phyloP scores from a whole-genome alignment of 2,329 filamentous ascomycete genomes.

The Chaetomiaceae sp. region DNA sequence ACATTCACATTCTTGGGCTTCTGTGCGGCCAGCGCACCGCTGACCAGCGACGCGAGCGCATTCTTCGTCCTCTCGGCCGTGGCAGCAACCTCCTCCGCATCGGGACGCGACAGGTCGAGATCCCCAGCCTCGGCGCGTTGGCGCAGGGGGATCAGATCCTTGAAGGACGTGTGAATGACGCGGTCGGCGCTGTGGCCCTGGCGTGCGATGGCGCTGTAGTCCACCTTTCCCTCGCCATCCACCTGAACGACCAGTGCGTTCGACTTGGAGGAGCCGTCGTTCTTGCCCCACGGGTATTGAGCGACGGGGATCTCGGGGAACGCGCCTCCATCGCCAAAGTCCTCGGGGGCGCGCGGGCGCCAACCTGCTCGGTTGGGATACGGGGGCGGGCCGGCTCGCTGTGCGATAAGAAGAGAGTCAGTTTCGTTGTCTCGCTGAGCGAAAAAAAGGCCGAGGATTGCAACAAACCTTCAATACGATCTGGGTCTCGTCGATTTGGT shows the following conservation, averaged over 20 bases:
- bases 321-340: constrained; percentile 93
- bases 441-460: too few relatives aligned
- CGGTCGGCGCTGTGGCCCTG: constrained; percentile 80
- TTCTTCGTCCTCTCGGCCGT: constrained; percentile 85
- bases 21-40: constrained; percentile 82
- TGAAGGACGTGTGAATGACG: constrained; percentile 92
- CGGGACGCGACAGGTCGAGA: constrained; percentile 78
- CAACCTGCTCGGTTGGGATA: constrained; percentile 87
- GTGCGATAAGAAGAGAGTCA: constrained; percentile 24
- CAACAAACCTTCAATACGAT: constrained; percentile 66
- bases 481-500: constrained; percentile 78
- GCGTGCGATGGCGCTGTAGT: constrained; percentile 91
- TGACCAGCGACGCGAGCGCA: constrained; percentile 76
- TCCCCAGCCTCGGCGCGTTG: constrained; percentile 92
- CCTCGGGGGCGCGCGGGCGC: constrained; percentile 82
- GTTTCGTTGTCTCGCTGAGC: neutral
- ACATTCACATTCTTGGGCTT: constrained; percentile 93
- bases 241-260: constrained; percentile 93
- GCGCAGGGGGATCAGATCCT: constrained; percentile 88
- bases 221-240: constrained; percentile 85
- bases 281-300: constrained; percentile 94
- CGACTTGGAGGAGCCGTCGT: constrained; percentile 63
- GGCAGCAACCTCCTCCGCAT: constrained; percentile 74
- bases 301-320: constrained; percentile 92
- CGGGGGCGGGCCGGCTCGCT: constrained; percentile 76